A percentile compares a stretch with the other conserved stretches of the same genome.
Evolutionary conservation across 2,329 filamentous ascomycete species (phyloP).

Genomic region (Verticillium klebahnii): DNA sequence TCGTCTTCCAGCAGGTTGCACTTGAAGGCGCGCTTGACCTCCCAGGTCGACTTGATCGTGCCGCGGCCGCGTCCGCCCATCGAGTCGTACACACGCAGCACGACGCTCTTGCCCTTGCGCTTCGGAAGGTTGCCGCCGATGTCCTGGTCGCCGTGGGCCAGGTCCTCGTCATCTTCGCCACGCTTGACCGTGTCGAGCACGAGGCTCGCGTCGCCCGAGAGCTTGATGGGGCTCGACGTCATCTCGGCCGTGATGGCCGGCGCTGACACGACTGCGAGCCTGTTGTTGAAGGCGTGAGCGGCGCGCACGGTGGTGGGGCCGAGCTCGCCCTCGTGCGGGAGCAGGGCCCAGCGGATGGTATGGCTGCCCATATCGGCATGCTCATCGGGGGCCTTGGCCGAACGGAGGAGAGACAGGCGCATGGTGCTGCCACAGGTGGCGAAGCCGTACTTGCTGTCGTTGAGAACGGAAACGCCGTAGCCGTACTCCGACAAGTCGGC

Average conservation of each 20-base stretch:
- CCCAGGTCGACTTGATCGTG: slow-evolving; percentile 61
- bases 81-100: slow-evolving; percentile 83
- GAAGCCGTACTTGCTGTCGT: slow-evolving; percentile 95
- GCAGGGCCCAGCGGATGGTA: slow-evolving; percentile 81
- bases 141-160: slow-evolving; percentile 57
- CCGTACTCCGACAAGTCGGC: slow-evolving; percentile 84
- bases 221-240: slow-evolving; percentile 49
- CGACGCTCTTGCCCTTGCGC: slow-evolving; percentile 71
- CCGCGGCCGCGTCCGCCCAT: slow-evolving; percentile 77
- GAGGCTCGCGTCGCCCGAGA: slow-evolving; percentile 64
- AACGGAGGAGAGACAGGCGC: slow-evolving; percentile 79
- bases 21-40: slow-evolving; percentile 74
- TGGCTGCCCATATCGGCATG: slow-evolving; percentile 93
- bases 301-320: slow-evolving; percentile 72
- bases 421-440: slow-evolving; percentile 85
- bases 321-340: slow-evolving; percentile 74
- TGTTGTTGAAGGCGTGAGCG: slow-evolving; percentile 87
- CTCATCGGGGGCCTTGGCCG: slow-evolving; percentile 87
- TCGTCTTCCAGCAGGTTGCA: slow-evolving; percentile 89
- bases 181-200: slow-evolving; percentile 89
- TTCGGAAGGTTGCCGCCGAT: slow-evolving; percentile 52
- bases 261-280: slow-evolving; percentile 53
- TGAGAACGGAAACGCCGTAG: slow-evolving; percentile 88
- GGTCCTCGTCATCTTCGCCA: slow-evolving; percentile 78
- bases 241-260: slow-evolving; percentile 24